These are phyloP conservation scores for Penicillium sp. DNA, from an alignment of 2,329 filamentous ascomycete species.

Conservation along the genomic window DNA sequence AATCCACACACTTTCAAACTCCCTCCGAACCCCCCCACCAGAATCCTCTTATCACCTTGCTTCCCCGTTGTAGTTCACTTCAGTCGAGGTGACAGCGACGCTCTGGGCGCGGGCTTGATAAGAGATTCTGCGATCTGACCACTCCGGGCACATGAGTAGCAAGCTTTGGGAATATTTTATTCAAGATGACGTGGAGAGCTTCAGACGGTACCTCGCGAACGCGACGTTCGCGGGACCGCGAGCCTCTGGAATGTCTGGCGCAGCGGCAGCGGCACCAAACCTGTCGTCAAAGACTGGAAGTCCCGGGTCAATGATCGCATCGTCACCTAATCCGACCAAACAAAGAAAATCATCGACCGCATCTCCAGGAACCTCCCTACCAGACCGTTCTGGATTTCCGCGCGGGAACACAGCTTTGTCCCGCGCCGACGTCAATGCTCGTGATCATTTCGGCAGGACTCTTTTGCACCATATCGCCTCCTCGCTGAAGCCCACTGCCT, in stretches of 20 bases:
- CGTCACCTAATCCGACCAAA: constrained; percentile 50
- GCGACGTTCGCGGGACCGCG: constrained; percentile 51
- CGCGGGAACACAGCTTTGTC: constrained; percentile 47
- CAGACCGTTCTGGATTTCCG: constrained; percentile 39
- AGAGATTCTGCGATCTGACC: constrained; percentile 44
- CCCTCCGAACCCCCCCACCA: constrained; percentile 20
- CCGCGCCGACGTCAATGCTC: constrained; percentile 77
- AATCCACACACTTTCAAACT: constrained; percentile 14
- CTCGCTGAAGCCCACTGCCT: constrained; percentile 69
- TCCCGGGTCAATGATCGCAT: constrained; percentile 34
- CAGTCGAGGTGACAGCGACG: constrained; percentile 82
- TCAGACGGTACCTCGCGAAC: constrained; percentile 83
- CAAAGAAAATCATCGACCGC: constrained; percentile 50
- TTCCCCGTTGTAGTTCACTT: constrained; percentile 91
- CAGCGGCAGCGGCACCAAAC: constrained; percentile 21
- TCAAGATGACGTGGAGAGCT: constrained; percentile 95
- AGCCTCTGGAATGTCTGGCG: constrained; percentile 30
- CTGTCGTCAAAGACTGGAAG: constrained; percentile 35
- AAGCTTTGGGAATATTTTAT: constrained; percentile 95
- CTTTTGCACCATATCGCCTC: constrained; percentile 83
- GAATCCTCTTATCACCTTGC: constrained; percentile 44
- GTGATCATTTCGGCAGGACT: constrained; percentile 79
- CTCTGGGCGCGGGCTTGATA: constrained; percentile 63
- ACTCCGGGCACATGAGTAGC: constrained; percentile 79
- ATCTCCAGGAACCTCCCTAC: constrained; percentile 53